Percentiles rank a stretch among this genome's conserved stretches.
Evolutionary conservation across 208 protist genomes (phyloP).

Genomic region (Trypanosoma conorhini): DNA sequence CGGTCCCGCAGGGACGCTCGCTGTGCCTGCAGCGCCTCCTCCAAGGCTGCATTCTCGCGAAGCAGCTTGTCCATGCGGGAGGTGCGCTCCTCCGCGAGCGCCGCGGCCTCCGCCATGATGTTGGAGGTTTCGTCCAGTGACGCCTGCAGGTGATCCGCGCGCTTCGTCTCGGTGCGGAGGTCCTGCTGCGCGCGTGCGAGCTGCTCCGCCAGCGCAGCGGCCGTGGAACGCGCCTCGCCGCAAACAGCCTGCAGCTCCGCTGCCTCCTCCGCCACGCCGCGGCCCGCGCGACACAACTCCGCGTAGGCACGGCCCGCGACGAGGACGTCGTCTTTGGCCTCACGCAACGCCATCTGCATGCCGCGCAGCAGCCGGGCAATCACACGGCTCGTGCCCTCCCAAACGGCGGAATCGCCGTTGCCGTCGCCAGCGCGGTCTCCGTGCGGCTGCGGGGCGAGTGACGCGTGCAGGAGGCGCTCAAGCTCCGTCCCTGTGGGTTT

Average conservation of each 20-base stretch:
- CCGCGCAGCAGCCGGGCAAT: conserved; percentile 11
- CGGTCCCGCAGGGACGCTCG: neutral
- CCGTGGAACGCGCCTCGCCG: neutral
- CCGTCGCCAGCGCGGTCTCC: neutral
- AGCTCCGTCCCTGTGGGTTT: conserved; percentile 16
- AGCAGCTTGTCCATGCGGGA: conserved; percentile 20
- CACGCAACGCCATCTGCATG: conserved; percentile 7
- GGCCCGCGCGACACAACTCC: conserved; percentile 6
- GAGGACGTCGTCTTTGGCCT: conserved; percentile 10
- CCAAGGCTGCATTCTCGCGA: conserved; percentile 6
- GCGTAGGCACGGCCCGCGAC: conserved; percentile 23
- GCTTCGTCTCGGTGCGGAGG: neutral
- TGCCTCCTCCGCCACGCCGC: neutral
- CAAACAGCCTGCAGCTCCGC: neutral
- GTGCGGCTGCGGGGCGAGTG: neutral
- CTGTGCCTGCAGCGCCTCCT: conserved; percentile 11
- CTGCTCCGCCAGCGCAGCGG: neutral
- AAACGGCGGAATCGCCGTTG: neutral
- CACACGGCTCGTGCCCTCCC: neutral
- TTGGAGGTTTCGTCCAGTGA: conserved; percentile 9
- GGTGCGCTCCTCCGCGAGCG: conserved; percentile 15
- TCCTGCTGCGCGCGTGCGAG: neutral
- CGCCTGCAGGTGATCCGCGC: conserved; percentile 1
- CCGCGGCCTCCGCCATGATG: conserved; percentile 23
- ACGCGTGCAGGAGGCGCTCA: conserved; percentile 5